phyloP scores from a whole-genome alignment of 495 filamentous ascomycete species.

The Penicillium flavigenum region DNA sequence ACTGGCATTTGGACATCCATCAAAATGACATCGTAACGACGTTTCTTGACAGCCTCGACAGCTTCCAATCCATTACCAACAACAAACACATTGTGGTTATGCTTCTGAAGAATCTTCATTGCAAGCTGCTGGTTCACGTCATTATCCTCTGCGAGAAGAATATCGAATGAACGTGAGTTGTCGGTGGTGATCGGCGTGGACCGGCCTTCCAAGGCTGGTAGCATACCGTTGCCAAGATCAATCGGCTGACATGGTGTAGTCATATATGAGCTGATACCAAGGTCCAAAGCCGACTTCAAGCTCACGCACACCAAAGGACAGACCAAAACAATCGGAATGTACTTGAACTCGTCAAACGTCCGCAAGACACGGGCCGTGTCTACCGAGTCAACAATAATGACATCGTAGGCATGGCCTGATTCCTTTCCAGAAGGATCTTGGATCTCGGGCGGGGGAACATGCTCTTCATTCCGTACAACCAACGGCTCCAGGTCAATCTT shows the following conservation, averaged over 20 bases:
- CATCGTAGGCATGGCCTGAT: slow-evolving; percentile 77
- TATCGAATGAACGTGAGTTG: slow-evolving; percentile 93
- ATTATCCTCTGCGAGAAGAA: slow-evolving; percentile 96
- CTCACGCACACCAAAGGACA: slow-evolving; percentile 89
- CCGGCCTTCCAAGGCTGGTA: slow-evolving; percentile 93
- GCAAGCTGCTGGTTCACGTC: slow-evolving; percentile 95
- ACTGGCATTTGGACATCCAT: slow-evolving; percentile 99
- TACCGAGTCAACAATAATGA: slow-evolving; percentile 94
- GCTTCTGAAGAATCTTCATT: slow-evolving; percentile 96
- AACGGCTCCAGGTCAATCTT: slow-evolving; percentile 77
- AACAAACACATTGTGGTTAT: slow-evolving; percentile 94
- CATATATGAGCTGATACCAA: slow-evolving; percentile 98
- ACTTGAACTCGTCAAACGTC: slow-evolving; percentile 92
- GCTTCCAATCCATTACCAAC: slow-evolving; percentile 94
- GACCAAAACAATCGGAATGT: slow-evolving; percentile 92
- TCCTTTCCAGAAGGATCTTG: slow-evolving; percentile 55
- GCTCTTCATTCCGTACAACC: slow-evolving; percentile 67
- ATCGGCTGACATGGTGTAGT: slow-evolving; percentile 94
- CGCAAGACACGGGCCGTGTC: slow-evolving; percentile 82
- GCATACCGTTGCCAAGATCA: slow-evolving; percentile 96
- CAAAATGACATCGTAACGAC: slow-evolving; percentile 91
- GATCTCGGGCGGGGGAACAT: slow-evolving; percentile 60
- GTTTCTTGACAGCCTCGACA: slow-evolving; percentile 81
- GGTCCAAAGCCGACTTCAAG: slow-evolving; percentile 90
- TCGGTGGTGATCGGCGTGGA: slow-evolving; percentile 90